Evolutionary conservation across 139 green algal genomes (phyloP).

Genomic region (Diplosphaera chodatii): DNA sequence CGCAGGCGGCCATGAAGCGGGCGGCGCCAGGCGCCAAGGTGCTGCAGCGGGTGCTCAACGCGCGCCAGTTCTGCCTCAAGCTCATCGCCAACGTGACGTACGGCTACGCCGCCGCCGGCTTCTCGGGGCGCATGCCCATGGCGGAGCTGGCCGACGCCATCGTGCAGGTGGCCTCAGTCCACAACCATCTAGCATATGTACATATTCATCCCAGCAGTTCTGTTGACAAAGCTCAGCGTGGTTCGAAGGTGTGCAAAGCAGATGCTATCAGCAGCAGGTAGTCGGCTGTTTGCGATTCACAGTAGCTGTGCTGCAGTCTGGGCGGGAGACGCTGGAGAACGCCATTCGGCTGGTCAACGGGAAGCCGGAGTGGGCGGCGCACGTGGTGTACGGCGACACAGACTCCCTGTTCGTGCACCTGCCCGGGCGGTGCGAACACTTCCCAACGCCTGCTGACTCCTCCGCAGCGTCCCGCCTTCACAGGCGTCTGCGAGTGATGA

Average conservation of each 20-base stretch:
- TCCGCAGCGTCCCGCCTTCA: too few relatives aligned
- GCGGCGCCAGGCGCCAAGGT: conserved; percentile 40
- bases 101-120: conserved; percentile 72
- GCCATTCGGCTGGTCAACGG: conserved; percentile 77
- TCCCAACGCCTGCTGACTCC: too few relatives aligned
- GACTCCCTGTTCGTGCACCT: conserved; percentile 93
- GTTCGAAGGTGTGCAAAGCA: too few relatives aligned
- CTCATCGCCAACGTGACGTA: conserved; percentile 97
- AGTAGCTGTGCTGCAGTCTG: too few relatives aligned
- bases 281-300: too few relatives aligned
- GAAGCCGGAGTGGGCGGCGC: conserved; percentile 59
- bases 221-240: too few relatives aligned
- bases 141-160: conserved; percentile 96
- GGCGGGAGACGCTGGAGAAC: conserved; percentile 80
- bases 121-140: conserved; percentile 90
- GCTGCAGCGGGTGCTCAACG: conserved; percentile 84
- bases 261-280: too few relatives aligned
- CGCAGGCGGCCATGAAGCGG: conserved; percentile 83
- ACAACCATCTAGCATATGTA: too few relatives aligned
- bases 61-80: conserved; percentile 92
- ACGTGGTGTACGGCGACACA: conserved; percentile 83
- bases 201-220: too few relatives aligned
- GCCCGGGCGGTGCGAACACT: conserved; percentile 53
- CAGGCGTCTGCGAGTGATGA: too few relatives aligned
- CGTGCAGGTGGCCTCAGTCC: conserved; percentile 72